Evolutionary conservation across 768 basidiomycete genomes (phyloP).

Genomic region (Cystobasidium tubakii): DNA sequence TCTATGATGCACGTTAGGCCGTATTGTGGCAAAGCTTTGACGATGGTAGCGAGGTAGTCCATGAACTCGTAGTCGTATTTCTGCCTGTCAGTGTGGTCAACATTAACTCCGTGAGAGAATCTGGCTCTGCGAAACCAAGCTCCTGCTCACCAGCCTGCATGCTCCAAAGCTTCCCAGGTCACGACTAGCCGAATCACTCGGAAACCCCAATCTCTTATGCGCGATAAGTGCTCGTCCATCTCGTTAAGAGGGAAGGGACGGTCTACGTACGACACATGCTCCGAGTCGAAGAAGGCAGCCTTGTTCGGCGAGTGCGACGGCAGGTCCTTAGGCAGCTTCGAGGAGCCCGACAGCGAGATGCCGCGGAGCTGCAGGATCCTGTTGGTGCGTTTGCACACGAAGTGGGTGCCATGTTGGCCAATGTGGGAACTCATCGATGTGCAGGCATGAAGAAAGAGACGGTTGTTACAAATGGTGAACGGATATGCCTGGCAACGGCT

Average conservation of each 20-base stretch:
- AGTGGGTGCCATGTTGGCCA: constrained; percentile 20
- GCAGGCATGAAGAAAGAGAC: not conserved
- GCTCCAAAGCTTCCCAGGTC: constrained; percentile 96
- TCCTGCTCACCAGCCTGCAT: constrained; percentile 56
- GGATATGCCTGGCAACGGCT: not conserved
- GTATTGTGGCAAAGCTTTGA: constrained; percentile 65
- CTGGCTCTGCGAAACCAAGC: too few relatives aligned
- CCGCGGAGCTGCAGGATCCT: constrained; percentile 35
- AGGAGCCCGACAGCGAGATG: constrained; percentile 28
- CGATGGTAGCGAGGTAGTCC: constrained; percentile 64
- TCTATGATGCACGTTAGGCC: constrained; percentile 69
- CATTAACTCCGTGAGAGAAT: not conserved
- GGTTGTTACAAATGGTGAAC: not conserved
- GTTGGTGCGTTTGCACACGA: constrained; percentile 12
- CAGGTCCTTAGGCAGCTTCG: constrained; percentile 30
- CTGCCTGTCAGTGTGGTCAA: constrained; percentile 56
- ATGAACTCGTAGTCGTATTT: constrained; percentile 79
- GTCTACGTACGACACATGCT: constrained; percentile 75
- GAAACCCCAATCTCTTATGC: constrained; percentile 41
- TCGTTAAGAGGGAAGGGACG: constrained; percentile 85
- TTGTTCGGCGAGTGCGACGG: constrained; percentile 31
- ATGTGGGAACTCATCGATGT: not conserved
- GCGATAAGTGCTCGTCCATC: constrained; percentile 51
- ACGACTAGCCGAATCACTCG: constrained; percentile 71
- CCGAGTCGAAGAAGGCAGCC: constrained; percentile 60